Evolutionary conservation across 768 basidiomycete genomes (phyloP), one percentile per base, ranked within the genome.

Genomic region (Termitomyces sp.): DNA sequence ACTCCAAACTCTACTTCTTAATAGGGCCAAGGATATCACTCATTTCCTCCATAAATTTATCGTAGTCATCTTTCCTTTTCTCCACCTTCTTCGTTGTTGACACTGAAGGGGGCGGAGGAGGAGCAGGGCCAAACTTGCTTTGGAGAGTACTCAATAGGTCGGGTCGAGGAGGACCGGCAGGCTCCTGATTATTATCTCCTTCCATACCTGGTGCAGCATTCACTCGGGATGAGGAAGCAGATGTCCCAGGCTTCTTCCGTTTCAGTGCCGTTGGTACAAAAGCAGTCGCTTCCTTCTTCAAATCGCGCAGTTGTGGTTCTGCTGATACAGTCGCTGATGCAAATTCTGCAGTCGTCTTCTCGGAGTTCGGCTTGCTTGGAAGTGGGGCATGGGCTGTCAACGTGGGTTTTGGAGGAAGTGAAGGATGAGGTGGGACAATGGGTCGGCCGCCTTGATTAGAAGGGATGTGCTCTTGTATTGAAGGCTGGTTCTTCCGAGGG

Each of bases 201-300:
- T 75, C 78, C 2, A 88, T 70, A 16, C 78, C 77, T 11, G 90
- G 90, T 2, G 90, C 90, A 9, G 90, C 86, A 65, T 91, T 84
- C 36, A 91, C 68, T 63, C 77, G 82, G 4, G 79, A 71, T 22
- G 76, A 62, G 6, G 78, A 61, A 28, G 67, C 67, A 13, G 75
- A 66, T 4, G 71, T 67, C 20, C 71, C 71, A 40, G 75, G 74
- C 62, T 82, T 89, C 74, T 90, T 94, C 51, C 92, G 85, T 73
- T 92, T 93, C 55, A 96, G 75, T 3, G 90, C 80, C 2, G 88
- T 71, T 4, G 97, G 97, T 4, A 98, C 85, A 68, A 99, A 98
- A 0, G 91, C 86, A 0, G 94, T 96, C 9, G 91, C 90, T 72
- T 99, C 97, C 74, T 94, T 95, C 77, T 95, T 94, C 63, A 98